Evolutionary conservation across 805 yeast species (phyloP).

Genomic region (Ogataea trehaloabstinens): DNA sequence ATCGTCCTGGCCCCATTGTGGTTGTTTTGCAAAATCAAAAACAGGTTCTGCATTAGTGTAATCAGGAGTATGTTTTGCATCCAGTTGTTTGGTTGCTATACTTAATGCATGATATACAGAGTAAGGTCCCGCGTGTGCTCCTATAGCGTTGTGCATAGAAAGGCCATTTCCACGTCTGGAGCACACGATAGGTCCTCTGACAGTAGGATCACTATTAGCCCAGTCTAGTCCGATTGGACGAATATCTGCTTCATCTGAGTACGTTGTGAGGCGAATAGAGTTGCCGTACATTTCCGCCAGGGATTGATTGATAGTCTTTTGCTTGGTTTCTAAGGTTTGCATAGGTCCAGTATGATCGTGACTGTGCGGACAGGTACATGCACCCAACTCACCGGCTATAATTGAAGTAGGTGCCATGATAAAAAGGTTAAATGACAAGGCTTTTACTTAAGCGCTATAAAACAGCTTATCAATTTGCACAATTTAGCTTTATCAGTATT

Average conservation of each 20-base stretch:
- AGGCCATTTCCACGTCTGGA: slow-evolving; percentile 50
- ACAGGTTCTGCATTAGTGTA: slow-evolving; percentile 66
- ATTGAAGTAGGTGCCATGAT: slow-evolving; percentile 7
- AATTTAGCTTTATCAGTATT: no score
- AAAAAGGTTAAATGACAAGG: no score
- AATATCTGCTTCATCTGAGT: slow-evolving; percentile 47
- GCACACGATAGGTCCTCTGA: slow-evolving; percentile 58
- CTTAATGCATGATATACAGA: slow-evolving; percentile 65
- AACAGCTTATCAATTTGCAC: no score
- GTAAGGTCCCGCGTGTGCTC: slow-evolving; percentile 65
- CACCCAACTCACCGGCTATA: neutral
- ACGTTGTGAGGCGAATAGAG: slow-evolving; percentile 48
- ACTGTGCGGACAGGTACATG: neutral
- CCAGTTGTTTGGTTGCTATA: slow-evolving; percentile 57
- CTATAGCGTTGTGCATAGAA: slow-evolving; percentile 57
- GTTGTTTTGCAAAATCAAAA: slow-evolving; percentile 49
- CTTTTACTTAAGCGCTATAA: no score
- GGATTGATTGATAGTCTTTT: slow-evolving; percentile 19
- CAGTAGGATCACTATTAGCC: slow-evolving; percentile 48
- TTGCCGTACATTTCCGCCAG: slow-evolving; percentile 27
- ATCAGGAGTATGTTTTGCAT: slow-evolving; percentile 52
- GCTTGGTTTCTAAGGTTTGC: neutral
- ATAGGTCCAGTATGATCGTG: slow-evolving; percentile 2
- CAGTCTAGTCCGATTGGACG: slow-evolving; percentile 50
- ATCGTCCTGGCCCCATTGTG: slow-evolving; percentile 53